Evolutionary conservation across 2,329 filamentous ascomycete species (phyloP), one percentile per base, ranked within the genome.

Genomic region (Stemphylium lycopersici): DNA sequence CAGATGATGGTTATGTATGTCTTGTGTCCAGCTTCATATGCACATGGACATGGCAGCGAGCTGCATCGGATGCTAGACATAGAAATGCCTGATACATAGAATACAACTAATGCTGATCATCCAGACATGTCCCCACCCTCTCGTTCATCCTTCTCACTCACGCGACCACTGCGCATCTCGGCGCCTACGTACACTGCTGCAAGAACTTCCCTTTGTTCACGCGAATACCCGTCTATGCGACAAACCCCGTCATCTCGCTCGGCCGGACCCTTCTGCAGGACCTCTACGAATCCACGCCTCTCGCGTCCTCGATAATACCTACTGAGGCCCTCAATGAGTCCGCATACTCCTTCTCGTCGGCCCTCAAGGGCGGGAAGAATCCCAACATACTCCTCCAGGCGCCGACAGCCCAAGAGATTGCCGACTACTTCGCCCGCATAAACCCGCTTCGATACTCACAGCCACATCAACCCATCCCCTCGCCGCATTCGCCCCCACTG

Each of bases 381-480:
- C 73, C 78, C 12, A 78, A 78, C 51, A 84, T 88, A 48, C 79
- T 89, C 7, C 78, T 86, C 16, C 83, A 84, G 70, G 84, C 91
- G 1, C 95, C 95, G 0, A 91, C 89, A 0, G 76, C 87, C 3
- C 91, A 96, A 52, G 95, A 99, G 70, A 97, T 99, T 59, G 90
- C 91, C 26, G 86, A 87, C 45, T 98, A 96, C 77, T 99, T 98
- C 74, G 89, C 90, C 18, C 83, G 91, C 8, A 93, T 99, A 62
- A 91, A 96, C 61, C 89, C 93, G 1, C 82, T 99, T 32, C 98
- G 98, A 77, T 99, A 98, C 79, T 96, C 92, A 1, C 95, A 99
- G 73, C 93, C 95, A 2, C 93, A 96, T 70, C 91, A 97, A 68
- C 93, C 95, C 1, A 82, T 92, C 1, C 86, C 90, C 0, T 95